Evolutionary conservation across 2,329 filamentous ascomycete genomes (phyloP), one percentile per base, ranked within the genome.

Genomic region (Colletotrichum agaves): DNA sequence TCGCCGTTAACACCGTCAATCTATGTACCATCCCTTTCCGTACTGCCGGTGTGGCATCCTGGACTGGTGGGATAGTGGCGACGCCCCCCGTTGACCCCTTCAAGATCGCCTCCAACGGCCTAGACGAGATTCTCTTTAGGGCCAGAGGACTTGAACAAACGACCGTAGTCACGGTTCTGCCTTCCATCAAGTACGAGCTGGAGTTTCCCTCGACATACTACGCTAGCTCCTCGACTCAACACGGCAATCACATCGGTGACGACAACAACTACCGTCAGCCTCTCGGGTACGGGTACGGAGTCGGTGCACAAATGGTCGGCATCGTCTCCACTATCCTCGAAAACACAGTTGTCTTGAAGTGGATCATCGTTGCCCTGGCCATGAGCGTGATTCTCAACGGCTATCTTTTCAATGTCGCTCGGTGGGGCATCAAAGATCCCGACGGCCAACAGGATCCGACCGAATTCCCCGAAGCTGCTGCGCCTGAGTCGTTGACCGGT

Each of bases 371-470:
- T 49, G 93, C 93, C 50, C 85, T 99, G 65, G 94, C 93, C 15
- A 84, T 99, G 81, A 98, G 96, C 75, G 90, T 99, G 41, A 92
- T 94, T 5, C 85, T 99, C 39, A 99, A 99, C 75, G 96, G 96
- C 10, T 99, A 99, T 75, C 88, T 99, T 3, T 99, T 99, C 85
- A 99, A 99, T 73, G 95, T 94, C 12, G 96, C 96, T 15, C 88
- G 96, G 74, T 97, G 93, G 94, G 94, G 93, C 63, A 97, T 98
- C 82, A 98, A 98, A 81, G 95, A 98, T 69, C 91, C 94, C 33
- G 88, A 88, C 70, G 76, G 85, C 4, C 83, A 88, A 2, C 84
- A 86, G 50, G 86, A 88, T 71, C 82, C 81, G 55, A 88, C 90
- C 64, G 82, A 90, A 75, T 84, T 84, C 55, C 85, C 84, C 65